Evolutionary conservation across 805 yeast genomes (phyloP).

Genomic region (Candida corydali): DNA sequence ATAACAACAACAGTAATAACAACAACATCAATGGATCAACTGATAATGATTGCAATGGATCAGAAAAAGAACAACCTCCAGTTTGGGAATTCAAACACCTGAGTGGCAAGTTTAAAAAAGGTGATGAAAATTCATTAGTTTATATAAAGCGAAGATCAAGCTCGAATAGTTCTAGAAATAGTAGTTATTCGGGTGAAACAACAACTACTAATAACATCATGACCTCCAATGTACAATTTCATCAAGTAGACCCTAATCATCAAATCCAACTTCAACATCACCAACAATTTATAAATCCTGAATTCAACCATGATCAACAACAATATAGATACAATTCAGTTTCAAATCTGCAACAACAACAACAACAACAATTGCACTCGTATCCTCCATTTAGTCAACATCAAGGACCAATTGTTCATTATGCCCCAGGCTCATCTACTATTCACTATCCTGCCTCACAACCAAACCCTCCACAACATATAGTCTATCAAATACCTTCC

Average conservation of each 20-base stretch:
- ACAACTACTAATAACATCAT: not conserved
- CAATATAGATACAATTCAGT: conserved; percentile 8
- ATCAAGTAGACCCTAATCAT: not conserved
- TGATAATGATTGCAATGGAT: not conserved
- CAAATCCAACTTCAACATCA: not conserved
- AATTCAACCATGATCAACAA: conserved; percentile 10
- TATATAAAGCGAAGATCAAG: conserved; percentile 48
- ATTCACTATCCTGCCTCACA: too few species aligned
- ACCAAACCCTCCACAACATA: too few species aligned
- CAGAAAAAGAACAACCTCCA: conserved; percentile 22
- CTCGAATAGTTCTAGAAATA: conserved; percentile 20
- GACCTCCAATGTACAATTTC: not conserved
- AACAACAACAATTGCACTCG: too few species aligned
- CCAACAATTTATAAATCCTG: not conserved
- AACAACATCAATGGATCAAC: not conserved
- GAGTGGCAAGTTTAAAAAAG: conserved; percentile 46
- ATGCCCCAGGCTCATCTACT: not conserved
- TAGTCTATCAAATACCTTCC: too few species aligned
- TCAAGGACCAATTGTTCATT: not conserved
- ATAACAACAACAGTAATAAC: conserved; percentile 2
- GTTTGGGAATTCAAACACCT: conserved; percentile 58
- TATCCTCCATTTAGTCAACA: too few species aligned
- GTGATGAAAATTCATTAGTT: conserved; percentile 41
- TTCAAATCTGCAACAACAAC: conserved; percentile 2
- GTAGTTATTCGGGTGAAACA: conserved; percentile 7